Evolutionary conservation across 768 basidiomycete species (phyloP), one percentile per base, ranked within the genome.

Genomic region (Amyloporia xantha): DNA sequence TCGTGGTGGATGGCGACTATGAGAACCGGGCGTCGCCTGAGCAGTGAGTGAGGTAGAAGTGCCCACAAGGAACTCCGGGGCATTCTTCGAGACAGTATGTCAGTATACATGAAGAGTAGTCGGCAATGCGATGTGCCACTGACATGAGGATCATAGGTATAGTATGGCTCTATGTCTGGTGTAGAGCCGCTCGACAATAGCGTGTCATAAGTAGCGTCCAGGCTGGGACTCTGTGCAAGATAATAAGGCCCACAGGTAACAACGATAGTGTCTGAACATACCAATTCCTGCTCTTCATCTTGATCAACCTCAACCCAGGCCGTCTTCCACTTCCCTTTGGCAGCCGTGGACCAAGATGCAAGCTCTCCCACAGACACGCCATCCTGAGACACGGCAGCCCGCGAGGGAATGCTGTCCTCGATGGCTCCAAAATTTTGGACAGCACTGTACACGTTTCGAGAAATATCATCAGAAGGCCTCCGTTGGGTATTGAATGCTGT

Each of bases 261-360:
- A n/a, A n/a, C n/a, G n/a, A n/a, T n/a, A n/a, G n/a, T n/a, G n/a
- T n/a, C n/a, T n/a, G n/a, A n/a, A n/a, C n/a, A n/a, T n/a, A n/a
- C n/a, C n/a, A n/a, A n/a, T n/a, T n/a, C n/a, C n/a, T n/a, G n/a
- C n/a, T n/a, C n/a, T n/a, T n/a, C n/a, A n/a, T n/a, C 30, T 33
- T 33, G 9, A 7, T 7, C 30, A 7, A 7, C 30, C 15, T 33
- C 30, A 9, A 45, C 23, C 44, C 44, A 39, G 23, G 47, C 21
- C 2, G 41, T 50, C 50, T 53, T 54, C 57, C 57, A 58, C 41
- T 58, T 58, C 9, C 54, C 57, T 42, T 58, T 58, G 33, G 52
- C 49, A 5, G 54, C 52, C 12, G 47, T 45, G 17, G 53, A 50
- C 56, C 57, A 55, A 23, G 41, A 43, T 3, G 13, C 57, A 17